Evolutionary conservation across 345 rosid genomes (phyloP).

Genomic region (Jatropha curcas): DNA sequence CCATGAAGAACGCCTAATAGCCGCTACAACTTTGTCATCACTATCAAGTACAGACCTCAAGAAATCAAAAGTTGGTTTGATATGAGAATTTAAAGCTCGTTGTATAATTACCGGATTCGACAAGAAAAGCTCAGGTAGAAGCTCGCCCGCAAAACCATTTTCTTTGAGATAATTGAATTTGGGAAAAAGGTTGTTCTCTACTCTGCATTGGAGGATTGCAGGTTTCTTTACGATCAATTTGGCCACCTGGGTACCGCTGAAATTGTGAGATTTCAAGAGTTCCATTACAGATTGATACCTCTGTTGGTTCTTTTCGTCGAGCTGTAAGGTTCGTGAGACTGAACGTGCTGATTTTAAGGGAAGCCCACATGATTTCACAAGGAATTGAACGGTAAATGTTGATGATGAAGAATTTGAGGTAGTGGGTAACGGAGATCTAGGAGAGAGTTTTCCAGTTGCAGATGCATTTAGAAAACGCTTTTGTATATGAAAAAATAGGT

Average conservation of each 20-base stretch:
- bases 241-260: conserved; percentile 21
- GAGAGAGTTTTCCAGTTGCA: not conserved
- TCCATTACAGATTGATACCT: conserved; percentile 11
- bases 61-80: conserved; percentile 22
- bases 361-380: conserved; percentile 27
- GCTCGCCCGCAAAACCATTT: conserved; percentile 24
- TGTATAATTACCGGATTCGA: conserved; percentile 10
- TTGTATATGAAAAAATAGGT: not conserved
- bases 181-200: conserved; percentile 15
- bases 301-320: not conserved
- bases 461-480: conserved; percentile 9
- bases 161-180: conserved; percentile 22
- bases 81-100: conserved; percentile 14
- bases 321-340: conserved; percentile 17
- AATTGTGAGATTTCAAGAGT: conserved; percentile 19
- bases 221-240: conserved; percentile 22
- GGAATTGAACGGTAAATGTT: conserved; percentile 7
- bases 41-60: conserved; percentile 13
- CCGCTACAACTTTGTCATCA: conserved; percentile 4
- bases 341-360: conserved; percentile 20
- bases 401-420: not conserved
- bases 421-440: not conserved
- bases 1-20: conserved; percentile 23
- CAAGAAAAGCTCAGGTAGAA: conserved; percentile 19
- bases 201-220: not conserved